phyloP scores from a whole-genome alignment of 2,329 filamentous ascomycete species.

The Fusarium verticillioides region DNA sequence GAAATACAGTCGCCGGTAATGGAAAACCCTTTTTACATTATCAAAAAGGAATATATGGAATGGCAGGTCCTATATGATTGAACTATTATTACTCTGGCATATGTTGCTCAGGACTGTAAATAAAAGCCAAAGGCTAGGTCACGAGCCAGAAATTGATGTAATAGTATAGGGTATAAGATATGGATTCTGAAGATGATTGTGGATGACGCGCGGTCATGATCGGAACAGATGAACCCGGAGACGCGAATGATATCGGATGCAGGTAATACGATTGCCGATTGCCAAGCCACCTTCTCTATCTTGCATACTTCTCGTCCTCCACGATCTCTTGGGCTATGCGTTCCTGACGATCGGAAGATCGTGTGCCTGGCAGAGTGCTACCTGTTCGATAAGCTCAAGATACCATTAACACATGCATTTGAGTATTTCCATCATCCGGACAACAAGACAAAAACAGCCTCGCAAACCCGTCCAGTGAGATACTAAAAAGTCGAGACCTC shows the following conservation, averaged over 20 bases:
- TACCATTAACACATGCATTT: background rate
- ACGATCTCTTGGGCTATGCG: background rate
- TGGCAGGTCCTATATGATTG: no score
- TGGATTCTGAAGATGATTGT: background rate
- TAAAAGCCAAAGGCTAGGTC: background rate
- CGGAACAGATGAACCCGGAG: background rate
- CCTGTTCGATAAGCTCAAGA: rapidly evolving
- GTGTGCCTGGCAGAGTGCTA: rapidly evolving
- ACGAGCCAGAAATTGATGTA: background rate
- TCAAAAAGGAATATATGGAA: no score
- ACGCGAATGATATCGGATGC: background rate
- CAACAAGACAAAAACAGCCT: background rate
- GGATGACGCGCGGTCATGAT: background rate
- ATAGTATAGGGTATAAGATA: background rate
- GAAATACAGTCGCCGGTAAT: no score
- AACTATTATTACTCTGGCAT: background rate
- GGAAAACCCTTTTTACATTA: no score
- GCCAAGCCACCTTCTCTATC: background rate
- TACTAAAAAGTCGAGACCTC: background rate
- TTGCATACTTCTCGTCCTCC: rapidly evolving
- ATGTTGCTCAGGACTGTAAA: rapidly evolving
- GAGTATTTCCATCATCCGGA: background rate
- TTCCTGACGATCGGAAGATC: background rate
- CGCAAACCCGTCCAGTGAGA: rapidly evolving
- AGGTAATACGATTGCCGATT: background rate